phyloP scores from a whole-genome alignment of 768 basidiomycete genomes.

The Scleroderma bovista region DNA sequence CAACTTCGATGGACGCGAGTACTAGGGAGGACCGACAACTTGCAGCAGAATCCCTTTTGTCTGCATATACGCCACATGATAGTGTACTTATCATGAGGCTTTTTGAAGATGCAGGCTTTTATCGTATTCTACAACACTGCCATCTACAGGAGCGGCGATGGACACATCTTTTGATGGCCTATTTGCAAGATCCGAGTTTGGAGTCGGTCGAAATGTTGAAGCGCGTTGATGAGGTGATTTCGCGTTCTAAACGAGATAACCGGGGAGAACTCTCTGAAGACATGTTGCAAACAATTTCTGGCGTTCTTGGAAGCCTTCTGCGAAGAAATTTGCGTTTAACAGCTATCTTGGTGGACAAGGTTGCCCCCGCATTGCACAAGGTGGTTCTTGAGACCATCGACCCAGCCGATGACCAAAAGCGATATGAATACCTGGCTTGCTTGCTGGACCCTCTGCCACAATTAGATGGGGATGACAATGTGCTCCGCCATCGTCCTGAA shows the following conservation, averaged over 20 bases:
- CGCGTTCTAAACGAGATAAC: conserved; percentile 38
- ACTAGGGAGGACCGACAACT: conserved; percentile 93
- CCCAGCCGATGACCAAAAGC: conserved; percentile 41
- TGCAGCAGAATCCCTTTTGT: conserved; percentile 90
- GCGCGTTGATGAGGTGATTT: conserved; percentile 60
- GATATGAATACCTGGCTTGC: conserved; percentile 72
- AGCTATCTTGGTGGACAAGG: conserved; percentile 65
- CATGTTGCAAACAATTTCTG: conserved; percentile 46
- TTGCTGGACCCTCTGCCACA: conserved; percentile 48
- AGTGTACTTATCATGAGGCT: conserved; percentile 57
- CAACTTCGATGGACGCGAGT: conserved; percentile 64
- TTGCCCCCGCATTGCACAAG: conserved; percentile 62
- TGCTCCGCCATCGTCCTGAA: conserved; percentile 23
- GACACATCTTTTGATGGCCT: conserved; percentile 67
- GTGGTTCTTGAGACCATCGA: conserved; percentile 50
- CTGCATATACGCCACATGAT: conserved; percentile 83
- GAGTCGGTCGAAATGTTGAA: conserved; percentile 55
- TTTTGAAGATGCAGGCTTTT: conserved; percentile 85
- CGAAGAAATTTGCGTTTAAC: conserved; percentile 56
- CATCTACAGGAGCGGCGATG: conserved; percentile 73
- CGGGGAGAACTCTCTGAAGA: conserved; percentile 51
- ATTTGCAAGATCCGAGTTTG: conserved; percentile 68
- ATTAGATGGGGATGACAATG: conserved; percentile 36
- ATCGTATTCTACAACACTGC: conserved; percentile 80
- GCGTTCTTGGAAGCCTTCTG: conserved; percentile 62